phyloP scores from a whole-genome alignment of 169 alveolate genomes.

The Cryptosporidium meleagridis region DNA sequence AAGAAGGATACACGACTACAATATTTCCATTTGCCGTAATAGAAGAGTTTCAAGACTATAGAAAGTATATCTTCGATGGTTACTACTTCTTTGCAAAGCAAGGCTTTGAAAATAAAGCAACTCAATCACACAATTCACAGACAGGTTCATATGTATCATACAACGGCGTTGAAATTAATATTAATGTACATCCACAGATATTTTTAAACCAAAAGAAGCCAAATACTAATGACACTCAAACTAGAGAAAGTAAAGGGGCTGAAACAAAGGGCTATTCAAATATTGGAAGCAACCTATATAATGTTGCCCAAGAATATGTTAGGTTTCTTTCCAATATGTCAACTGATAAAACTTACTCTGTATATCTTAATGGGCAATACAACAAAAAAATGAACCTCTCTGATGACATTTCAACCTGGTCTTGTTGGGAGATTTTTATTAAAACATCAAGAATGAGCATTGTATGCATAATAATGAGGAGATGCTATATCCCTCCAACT shows the following conservation, averaged over 20 bases:
- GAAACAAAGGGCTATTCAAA: not conserved
- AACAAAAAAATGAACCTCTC: conserved; percentile 65
- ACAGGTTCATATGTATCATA: conserved; percentile 69
- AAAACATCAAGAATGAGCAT: conserved; percentile 41
- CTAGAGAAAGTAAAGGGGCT: conserved; percentile 21
- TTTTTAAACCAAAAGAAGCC: conserved; percentile 53
- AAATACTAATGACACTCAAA: not conserved
- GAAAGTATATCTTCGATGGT: conserved; percentile 32
- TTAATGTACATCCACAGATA: conserved; percentile 54
- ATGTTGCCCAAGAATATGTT: conserved; percentile 51
- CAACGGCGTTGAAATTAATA: conserved; percentile 57
- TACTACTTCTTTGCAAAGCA: conserved; percentile 54
- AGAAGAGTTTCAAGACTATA: conserved; percentile 61
- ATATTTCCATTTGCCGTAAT: conserved; percentile 23
- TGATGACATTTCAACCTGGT: conserved; percentile 70
- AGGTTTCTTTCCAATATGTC: conserved; percentile 38
- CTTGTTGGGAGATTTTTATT: conserved; percentile 61
- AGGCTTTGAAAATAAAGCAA: conserved; percentile 72
- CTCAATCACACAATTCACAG: conserved; percentile 47
- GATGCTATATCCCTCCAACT: conserved; percentile 67
- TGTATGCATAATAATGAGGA: conserved; percentile 58
- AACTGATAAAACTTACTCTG: conserved; percentile 5
- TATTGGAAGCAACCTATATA: conserved; percentile 12
- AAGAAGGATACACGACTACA: conserved; percentile 5
- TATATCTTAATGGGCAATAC: conserved; percentile 33